Base-by-base conservation (phyloP, 345 rosid genomes). In the Pugionium cornutum region DNA sequence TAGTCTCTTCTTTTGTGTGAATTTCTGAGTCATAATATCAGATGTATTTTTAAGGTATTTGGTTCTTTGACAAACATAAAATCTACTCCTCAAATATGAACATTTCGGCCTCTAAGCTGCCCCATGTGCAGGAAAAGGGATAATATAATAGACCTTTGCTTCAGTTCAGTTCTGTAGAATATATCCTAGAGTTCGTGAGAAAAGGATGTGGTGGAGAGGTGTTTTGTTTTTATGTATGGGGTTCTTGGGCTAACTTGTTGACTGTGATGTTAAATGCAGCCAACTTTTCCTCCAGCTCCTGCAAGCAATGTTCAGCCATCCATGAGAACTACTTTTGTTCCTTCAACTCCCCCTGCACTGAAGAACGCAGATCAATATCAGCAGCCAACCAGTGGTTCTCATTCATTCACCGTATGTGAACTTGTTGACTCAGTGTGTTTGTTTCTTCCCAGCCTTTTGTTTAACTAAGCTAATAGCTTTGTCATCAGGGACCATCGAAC, bases 331-430 rank as follows among this genome's bases (percentile, higher is more conserved):
- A 69, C 92, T 10, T 95, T 95, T 64, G 80, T 89, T 67, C 99
- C 99, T 70, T 81, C 96, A 43, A 82, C 85, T 76, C 85, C 86
- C 68, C 78, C 89, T 74, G 84, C 77, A 57, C 83, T 88, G 76
- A 87, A 75, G 79, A 89, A 87, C 69, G 88, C 85, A 28, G 94
- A 80, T 53, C 96, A 87, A 72, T 95, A 84, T 73, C 96, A 91
- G 82, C 96, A 85, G 76, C 85, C 89, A 47, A 81, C 87, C 42
- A 67, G 80, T 79, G 83, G 76, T 53, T 81, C 97, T 79, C 96
- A 91, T 66, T 76, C 92, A 50, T 89, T 91, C 79, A 84, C 90
- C 0, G 98, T 95, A 67, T 53, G 96, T 82, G 59, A 67, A 31
- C 34, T 26, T 30, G 18, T 33, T 40, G 31, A 27, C 37, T 31